A percentile compares a stretch with the other conserved stretches of the same genome.
phyloP scores from a whole-genome alignment of 2,329 filamentous ascomycete species.

The Ascochyta viciae-villosae region DNA sequence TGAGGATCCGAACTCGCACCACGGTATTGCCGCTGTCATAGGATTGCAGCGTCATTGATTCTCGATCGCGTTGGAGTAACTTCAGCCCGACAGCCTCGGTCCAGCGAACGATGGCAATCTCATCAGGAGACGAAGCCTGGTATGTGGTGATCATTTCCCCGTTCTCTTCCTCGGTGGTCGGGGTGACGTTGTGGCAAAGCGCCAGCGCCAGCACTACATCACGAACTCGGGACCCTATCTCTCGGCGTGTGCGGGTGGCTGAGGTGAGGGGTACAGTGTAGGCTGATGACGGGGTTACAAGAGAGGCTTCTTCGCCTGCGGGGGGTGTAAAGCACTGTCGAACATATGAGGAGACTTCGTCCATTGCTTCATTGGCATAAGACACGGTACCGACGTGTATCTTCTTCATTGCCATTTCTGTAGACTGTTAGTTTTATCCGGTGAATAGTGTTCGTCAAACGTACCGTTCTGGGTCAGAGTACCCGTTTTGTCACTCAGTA shows the following conservation, averaged over 20 bases:
- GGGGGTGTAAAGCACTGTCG: slow-evolving; percentile 75
- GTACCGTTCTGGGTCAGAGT: slow-evolving; percentile 88
- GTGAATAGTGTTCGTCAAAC: slow-evolving; percentile 12
- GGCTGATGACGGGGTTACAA: slow-evolving; percentile 79
- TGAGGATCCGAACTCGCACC: slow-evolving; percentile 86
- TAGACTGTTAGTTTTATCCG: slow-evolving; percentile 22
- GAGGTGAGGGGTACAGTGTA: slow-evolving; percentile 67
- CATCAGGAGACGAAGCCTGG: slow-evolving; percentile 95
- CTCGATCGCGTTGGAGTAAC: slow-evolving; percentile 83
- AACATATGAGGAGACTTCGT: slow-evolving; percentile 88
- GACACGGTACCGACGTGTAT: slow-evolving; percentile 98
- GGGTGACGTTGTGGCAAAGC: slow-evolving; percentile 96
- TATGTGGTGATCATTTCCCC: slow-evolving; percentile 82
- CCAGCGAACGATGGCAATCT: slow-evolving; percentile 97
- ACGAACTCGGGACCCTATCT: slow-evolving; percentile 91
- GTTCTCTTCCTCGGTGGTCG: slow-evolving; percentile 82
- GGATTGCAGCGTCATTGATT: slow-evolving; percentile 81
- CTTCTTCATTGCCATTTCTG: slow-evolving; percentile 97
- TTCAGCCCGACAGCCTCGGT: slow-evolving; percentile 91
- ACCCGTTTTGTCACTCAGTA: slow-evolving; percentile 97
- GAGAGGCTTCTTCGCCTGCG: slow-evolving; percentile 40
- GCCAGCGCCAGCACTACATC: slow-evolving; percentile 92
- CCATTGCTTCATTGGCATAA: slow-evolving; percentile 98
- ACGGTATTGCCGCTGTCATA: slow-evolving; percentile 75
- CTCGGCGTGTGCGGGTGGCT: slow-evolving; percentile 83